These are phyloP conservation scores for Lagenidium sp. DNA, from an alignment of 352 stramenopile genomes.

Conservation along the genomic window DNA sequence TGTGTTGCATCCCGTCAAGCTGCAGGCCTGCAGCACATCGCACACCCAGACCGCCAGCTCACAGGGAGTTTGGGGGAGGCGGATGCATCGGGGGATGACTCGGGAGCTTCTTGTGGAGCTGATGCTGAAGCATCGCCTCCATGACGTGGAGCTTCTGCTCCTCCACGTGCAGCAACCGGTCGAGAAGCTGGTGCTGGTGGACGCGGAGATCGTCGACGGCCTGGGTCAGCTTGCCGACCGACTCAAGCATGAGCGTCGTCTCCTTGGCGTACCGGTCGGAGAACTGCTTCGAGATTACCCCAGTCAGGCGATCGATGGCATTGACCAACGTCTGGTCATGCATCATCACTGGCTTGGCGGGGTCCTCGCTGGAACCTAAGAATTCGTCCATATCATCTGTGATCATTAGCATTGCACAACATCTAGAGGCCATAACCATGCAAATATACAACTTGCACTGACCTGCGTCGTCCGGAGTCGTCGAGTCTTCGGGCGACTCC, in stretches of 20 bases:
- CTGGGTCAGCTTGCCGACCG: constrained; percentile 27
- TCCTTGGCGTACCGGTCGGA: constrained; percentile 24
- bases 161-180: constrained; percentile 47
- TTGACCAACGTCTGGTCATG: constrained; percentile 50
- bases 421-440: neutral
- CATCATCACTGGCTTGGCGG: constrained; percentile 32
- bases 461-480: constrained; percentile 40
- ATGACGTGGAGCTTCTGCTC: constrained; percentile 61
- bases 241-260: constrained; percentile 12
- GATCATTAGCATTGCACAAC: neutral
- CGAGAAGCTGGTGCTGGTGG: constrained; percentile 32
- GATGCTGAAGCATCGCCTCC: constrained; percentile 46
- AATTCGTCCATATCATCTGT: constrained; percentile 2
- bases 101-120: constrained; percentile 35
- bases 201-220: constrained; percentile 45
- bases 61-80: too few species aligned
- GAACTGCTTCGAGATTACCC: constrained; percentile 46
- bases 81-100: too few species aligned
- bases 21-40: too few species aligned
- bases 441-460: constrained; percentile 1
- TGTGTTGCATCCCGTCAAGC: too few species aligned
- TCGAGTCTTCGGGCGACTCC: constrained; percentile 32
- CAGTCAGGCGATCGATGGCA: constrained; percentile 53
- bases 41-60: too few species aligned
- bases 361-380: constrained; percentile 25